Evolutionary conservation across 2,329 filamentous ascomycete genomes (phyloP), one percentile per base, ranked within the genome.

Genomic region (Chaetomium olivaceum): DNA sequence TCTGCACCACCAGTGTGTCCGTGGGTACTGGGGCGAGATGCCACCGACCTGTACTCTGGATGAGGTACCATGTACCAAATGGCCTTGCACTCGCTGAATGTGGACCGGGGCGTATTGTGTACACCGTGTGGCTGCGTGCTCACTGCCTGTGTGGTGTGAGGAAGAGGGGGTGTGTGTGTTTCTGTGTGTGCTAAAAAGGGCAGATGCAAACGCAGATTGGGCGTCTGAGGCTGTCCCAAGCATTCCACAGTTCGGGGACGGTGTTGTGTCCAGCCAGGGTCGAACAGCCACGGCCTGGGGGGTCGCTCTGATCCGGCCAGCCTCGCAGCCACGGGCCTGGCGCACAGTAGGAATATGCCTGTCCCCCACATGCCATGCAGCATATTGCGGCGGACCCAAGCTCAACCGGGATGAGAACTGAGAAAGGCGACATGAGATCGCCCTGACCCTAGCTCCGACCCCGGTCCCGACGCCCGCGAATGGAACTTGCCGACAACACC

Each of bases 1-100:
- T 70, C 65, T 67, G 67, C 65, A 46, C 60, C 43, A 65, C 62
- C 57, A 62, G 39, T 25, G 63, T 63, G 63, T 63, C 63, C 61
- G 36, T 65, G 67, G 62, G 57, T 56, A 51, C 43, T 8, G 46
- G 31, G 12, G 54, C 61, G 36, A 61, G 55, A 61, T 63, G 65
- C 55, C 43, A 51, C 56, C 54, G 43, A 58, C 63, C 60, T 59
- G 61, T 67, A 56, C 61, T 68, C 58, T 60, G 62, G 56, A 23
- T 29, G 54, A 72, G 65, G 68, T 71, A 71, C 63, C 66, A 64
- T 65, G 61, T 67, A 69, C 64, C 39, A 19, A 27, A 59, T 59
- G 36, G 57, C 58, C 46, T 46, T 63, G 57, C 21, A 50, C 55
- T n/a, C 52, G 50, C 25, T 61, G 19, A 39, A 25, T 25, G 59